Evolutionary conservation across 2,329 filamentous ascomycete species (phyloP).

Genomic region (Arthrobotrys sphaeroides): DNA sequence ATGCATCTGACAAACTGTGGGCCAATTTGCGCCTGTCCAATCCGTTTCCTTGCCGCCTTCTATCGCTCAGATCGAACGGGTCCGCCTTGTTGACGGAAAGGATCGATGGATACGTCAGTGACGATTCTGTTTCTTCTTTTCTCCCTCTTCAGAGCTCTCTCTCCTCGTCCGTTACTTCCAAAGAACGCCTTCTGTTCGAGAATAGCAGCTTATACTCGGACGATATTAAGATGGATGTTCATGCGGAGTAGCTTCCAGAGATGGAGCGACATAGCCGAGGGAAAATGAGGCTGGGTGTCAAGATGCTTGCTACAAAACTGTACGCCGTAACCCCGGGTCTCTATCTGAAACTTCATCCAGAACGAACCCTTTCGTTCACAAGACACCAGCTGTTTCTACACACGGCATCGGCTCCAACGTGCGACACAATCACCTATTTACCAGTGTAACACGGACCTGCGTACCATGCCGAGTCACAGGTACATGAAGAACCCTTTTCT

Average conservation of each 20-base stretch:
- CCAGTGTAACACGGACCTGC: slow-evolving; percentile 13
- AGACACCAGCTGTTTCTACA: slow-evolving; percentile 53
- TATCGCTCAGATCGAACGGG: not conserved
- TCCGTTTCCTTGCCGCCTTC: not conserved
- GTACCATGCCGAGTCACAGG: not conserved
- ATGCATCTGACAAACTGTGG: slow-evolving; percentile 6
- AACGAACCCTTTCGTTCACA: slow-evolving; percentile 30
- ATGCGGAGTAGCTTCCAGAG: not conserved
- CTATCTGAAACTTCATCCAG: slow-evolving; percentile 49
- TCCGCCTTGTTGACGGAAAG: not conserved
- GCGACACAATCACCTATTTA: slow-evolving; percentile 25
- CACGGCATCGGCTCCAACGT: slow-evolving; percentile 18
- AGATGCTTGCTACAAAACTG: slow-evolving; percentile 14
- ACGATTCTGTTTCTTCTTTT: not conserved
- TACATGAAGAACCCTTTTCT: slow-evolving; percentile 4
- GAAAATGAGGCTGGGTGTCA: not conserved
- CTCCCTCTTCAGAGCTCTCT: not conserved
- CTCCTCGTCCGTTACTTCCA: not conserved
- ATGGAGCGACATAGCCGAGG: slow-evolving; percentile 18
- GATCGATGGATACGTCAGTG: not conserved
- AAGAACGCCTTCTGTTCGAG: slow-evolving; percentile 1
- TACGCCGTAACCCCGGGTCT: slow-evolving; percentile 23
- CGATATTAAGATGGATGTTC: not conserved
- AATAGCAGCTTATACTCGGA: slow-evolving; percentile 9
- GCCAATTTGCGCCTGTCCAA: slow-evolving; percentile 8